Evolutionary conservation across 768 basidiomycete genomes (phyloP).

Genomic region (Omphalotus guepiniiformis): DNA sequence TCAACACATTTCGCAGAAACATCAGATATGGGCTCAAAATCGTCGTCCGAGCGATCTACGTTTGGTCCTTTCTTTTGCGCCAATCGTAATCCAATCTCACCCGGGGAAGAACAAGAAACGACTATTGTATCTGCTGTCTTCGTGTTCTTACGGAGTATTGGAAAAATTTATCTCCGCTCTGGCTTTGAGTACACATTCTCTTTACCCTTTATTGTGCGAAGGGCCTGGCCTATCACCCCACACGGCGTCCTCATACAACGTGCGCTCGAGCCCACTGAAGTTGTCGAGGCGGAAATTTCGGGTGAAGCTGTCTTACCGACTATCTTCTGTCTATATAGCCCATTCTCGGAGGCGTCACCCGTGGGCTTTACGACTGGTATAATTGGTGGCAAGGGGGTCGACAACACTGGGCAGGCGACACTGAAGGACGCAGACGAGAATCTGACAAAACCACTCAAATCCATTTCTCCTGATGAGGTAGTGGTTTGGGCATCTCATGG

Average conservation of each 20-base stretch:
- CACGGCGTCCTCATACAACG: conserved; percentile 80
- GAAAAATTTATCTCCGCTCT: conserved; percentile 65
- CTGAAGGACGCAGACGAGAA: conserved; percentile 56
- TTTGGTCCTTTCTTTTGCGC: conserved; percentile 49
- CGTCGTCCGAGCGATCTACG: conserved; percentile 34
- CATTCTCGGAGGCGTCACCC: conserved; percentile 69
- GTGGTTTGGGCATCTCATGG: conserved; percentile 56
- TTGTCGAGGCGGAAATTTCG: conserved; percentile 59
- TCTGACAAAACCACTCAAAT: conserved; percentile 43
- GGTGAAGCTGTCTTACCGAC: conserved; percentile 74
- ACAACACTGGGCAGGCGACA: conserved; percentile 25
- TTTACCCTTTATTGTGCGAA: conserved; percentile 74
- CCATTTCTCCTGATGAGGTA: conserved; percentile 60
- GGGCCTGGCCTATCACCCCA: conserved; percentile 74
- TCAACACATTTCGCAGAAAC: conserved; percentile 25
- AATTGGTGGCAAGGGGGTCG: conserved; percentile 33
- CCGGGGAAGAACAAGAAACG: conserved; percentile 29
- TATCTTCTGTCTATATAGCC: conserved; percentile 73
- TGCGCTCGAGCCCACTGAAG: conserved; percentile 60
- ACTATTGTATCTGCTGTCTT: conserved; percentile 59
- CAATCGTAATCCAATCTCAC: conserved; percentile 35
- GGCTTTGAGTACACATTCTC: conserved; percentile 75
- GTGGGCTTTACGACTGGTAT: conserved; percentile 68
- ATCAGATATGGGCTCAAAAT: conserved; percentile 20
- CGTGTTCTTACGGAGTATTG: conserved; percentile 73